Percentiles rank a stretch among this genome's conserved stretches.
These are phyloP conservation scores for Amphicarpaea edgeworthii DNA, from an alignment of 306 rosid species.

Conservation along the genomic window DNA sequence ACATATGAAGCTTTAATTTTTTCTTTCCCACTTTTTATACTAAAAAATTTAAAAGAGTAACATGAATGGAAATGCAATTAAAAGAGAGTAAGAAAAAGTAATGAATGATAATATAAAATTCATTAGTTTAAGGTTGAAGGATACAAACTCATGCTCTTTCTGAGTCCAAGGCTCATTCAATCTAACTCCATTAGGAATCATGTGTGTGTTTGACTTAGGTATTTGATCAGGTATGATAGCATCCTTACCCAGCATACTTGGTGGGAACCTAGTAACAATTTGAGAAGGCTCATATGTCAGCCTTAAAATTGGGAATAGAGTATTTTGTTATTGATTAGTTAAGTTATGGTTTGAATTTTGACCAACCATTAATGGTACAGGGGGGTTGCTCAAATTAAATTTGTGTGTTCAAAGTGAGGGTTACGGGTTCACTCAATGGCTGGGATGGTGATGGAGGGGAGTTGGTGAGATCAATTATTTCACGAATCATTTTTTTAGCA, in stretches of 20 bases:
- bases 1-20: neutral
- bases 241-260: neutral
- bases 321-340: neutral
- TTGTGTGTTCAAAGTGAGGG: neutral
- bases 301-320: neutral
- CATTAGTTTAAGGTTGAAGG: neutral
- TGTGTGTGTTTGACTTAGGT: neutral
- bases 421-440: neutral
- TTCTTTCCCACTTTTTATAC: neutral
- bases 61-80: neutral
- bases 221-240: neutral
- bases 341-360: neutral
- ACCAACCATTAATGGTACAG: neutral
- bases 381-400: neutral
- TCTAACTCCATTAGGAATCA: neutral
- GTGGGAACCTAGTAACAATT: neutral
- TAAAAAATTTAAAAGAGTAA: neutral
- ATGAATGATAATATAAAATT: neutral
- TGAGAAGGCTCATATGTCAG: neutral
- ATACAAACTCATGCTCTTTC: constrained; percentile 21
- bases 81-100: neutral
- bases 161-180: constrained; percentile 7
- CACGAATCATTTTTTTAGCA: neutral
- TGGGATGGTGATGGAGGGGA: constrained; percentile 21
- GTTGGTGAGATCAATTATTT: constrained; percentile 32